Conservation (phyloP, 352 stramenopile species). For the Globisporangium nunn region DNA sequence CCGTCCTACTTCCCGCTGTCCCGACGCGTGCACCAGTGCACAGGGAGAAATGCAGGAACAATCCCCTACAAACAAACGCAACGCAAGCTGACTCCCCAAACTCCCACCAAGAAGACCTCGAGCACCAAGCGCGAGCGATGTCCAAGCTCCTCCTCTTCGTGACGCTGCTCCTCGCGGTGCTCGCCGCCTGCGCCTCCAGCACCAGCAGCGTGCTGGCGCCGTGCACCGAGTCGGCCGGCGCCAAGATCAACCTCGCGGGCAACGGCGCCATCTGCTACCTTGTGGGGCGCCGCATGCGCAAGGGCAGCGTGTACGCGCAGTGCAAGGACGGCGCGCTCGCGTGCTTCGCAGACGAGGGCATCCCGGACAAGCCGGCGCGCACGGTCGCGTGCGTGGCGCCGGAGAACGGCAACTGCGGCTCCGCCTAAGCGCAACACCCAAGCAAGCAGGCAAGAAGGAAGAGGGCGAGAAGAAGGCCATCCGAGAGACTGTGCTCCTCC, state of each 20-base stretch:
- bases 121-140: too few species aligned
- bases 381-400: conserved; percentile 23
- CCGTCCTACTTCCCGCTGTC: too few species aligned
- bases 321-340: conserved; percentile 27
- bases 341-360: conserved; percentile 36
- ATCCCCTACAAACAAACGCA: too few species aligned
- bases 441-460: background rate
- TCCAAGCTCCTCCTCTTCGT: background rate
- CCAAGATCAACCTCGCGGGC: conserved; percentile 23
- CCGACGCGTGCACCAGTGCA: too few species aligned
- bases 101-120: too few species aligned
- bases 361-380: conserved; percentile 29
- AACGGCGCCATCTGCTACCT: conserved; percentile 43
- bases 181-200: background rate
- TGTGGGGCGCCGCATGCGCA: conserved; percentile 33
- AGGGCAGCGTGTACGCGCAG: conserved; percentile 27
- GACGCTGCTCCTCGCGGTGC: background rate
- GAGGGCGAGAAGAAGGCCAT: too few species aligned
- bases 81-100: too few species aligned
- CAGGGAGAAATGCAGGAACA: too few species aligned
- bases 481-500: background rate
- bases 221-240: conserved; percentile 23
- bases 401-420: conserved; percentile 24
- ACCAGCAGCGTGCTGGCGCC: conserved; percentile 8
- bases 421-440: background rate